phyloP scores from a whole-genome alignment of 1,284 basidiomycete genomes.

The Microbotryum intermedium region DNA sequence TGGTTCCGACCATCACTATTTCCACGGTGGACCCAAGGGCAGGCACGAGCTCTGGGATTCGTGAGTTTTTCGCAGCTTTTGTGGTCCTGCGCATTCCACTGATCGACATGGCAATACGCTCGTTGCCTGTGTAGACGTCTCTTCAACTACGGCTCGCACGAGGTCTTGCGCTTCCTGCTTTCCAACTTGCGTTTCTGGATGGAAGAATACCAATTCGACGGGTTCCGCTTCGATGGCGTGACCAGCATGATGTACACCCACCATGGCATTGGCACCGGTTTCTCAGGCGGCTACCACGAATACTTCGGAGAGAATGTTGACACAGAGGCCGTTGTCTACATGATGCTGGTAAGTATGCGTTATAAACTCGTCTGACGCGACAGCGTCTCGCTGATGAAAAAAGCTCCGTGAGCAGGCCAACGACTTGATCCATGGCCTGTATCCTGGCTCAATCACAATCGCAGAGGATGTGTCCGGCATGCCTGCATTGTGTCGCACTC shows the following conservation, averaged over 20 bases:
- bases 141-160: conserved; percentile 92
- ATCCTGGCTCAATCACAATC: conserved; percentile 75
- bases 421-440: conserved; percentile 72
- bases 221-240: conserved; percentile 96
- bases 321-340: conserved; percentile 80
- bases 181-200: conserved; percentile 93
- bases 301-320: conserved; percentile 86
- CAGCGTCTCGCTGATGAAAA: too few species aligned
- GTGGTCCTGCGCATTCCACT: not conserved
- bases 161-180: conserved; percentile 86
- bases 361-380: not conserved
- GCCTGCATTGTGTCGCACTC: conserved; percentile 82
- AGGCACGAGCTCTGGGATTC: conserved; percentile 92
- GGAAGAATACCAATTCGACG: conserved; percentile 91
- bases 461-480: conserved; percentile 98
- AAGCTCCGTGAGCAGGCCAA: conserved; percentile 60
- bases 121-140: conserved; percentile 49
- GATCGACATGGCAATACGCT: not conserved
- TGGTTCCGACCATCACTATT: conserved; percentile 91
- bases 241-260: conserved; percentile 99
- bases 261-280: conserved; percentile 94
- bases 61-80: conserved; percentile 36
- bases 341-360: conserved; percentile 78
- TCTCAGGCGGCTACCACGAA: conserved; percentile 95
- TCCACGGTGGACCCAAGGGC: conserved; percentile 85